Evolutionary conservation across 176 grass and related monocot genomes (phyloP).

Genomic region (Pharus latifolius): DNA sequence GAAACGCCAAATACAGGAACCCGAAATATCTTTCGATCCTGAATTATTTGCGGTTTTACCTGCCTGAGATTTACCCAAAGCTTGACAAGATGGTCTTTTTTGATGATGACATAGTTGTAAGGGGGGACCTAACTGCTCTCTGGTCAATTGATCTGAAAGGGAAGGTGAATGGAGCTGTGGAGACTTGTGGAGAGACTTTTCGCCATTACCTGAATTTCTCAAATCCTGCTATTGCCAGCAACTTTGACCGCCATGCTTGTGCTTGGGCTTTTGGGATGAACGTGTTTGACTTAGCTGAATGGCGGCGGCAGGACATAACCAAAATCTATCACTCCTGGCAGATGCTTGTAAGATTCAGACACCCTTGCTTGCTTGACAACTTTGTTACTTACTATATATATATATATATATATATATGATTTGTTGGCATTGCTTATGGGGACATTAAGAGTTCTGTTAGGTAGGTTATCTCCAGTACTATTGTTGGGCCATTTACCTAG

Average conservation of each 20-base stretch:
- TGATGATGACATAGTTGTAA: conserved; percentile 46
- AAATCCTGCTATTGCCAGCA: conserved; percentile 39
- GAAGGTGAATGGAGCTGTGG: conserved; percentile 45
- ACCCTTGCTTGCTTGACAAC: too few species aligned
- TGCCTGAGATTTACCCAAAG: conserved; percentile 42
- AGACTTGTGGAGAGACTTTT: conserved; percentile 43
- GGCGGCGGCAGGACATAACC: conserved; percentile 41
- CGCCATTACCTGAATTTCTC: conserved; percentile 46
- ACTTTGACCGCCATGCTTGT: conserved; percentile 31
- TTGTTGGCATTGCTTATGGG: too few species aligned
- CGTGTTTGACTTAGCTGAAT: conserved; percentile 45
- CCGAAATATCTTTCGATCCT: conserved; percentile 45
- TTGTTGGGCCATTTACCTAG: too few species aligned
- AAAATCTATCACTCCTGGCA: conserved; percentile 51
- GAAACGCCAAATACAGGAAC: conserved; percentile 37
- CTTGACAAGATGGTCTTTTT: conserved; percentile 49
- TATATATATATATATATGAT: too few species aligned
- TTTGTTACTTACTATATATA: too few species aligned
- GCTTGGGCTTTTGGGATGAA: conserved; percentile 55
- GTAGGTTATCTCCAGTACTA: too few species aligned
- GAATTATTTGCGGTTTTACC: conserved; percentile 42
- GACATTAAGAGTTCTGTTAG: too few species aligned
- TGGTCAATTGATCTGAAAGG: conserved; percentile 40
- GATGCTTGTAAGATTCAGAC: conserved; percentile 20
- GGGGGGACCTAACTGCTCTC: conserved; percentile 37